These are phyloP conservation scores for Cryphonectria nitschkei DNA, from an alignment of 2,329 filamentous ascomycete genomes.

Conservation along the genomic window DNA sequence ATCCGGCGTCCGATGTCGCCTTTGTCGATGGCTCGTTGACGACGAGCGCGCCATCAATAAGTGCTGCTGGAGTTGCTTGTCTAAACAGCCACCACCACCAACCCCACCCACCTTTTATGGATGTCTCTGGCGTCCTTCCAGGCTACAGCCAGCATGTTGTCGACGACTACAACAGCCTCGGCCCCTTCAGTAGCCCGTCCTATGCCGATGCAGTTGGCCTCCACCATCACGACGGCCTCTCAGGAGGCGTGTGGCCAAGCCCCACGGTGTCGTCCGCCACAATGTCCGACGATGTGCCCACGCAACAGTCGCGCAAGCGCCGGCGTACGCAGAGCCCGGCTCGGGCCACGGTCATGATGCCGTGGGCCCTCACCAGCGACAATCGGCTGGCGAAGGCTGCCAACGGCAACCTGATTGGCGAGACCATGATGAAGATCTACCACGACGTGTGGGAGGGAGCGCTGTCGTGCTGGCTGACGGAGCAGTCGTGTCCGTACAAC, in stretches of 20 bases:
- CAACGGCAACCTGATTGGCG: slow-evolving; percentile 45
- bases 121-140: slow-evolving; percentile 4
- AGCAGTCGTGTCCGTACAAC: slow-evolving; percentile 56
- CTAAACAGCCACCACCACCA: slow-evolving; percentile 6
- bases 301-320: slow-evolving; percentile 18
- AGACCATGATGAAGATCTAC: slow-evolving; percentile 52
- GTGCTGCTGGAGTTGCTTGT: not conserved
- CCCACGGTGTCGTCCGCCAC: slow-evolving; percentile 5
- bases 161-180: slow-evolving; percentile 21
- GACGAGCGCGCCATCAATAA: slow-evolving; percentile 4
- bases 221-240: slow-evolving; percentile 1
- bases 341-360: not conserved
- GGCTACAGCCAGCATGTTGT: slow-evolving; percentile 11
- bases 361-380: slow-evolving; percentile 14
- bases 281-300: not conserved
- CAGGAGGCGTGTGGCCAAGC: slow-evolving; percentile 16
- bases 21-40: slow-evolving; percentile 13
- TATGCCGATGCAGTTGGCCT: slow-evolving; percentile 1
- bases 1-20: not conserved
- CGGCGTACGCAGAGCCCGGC: slow-evolving; percentile 18
- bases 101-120: slow-evolving; percentile 8
- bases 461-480: slow-evolving; percentile 57
- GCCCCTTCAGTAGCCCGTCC: not conserved
- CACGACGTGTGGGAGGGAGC: slow-evolving; percentile 59
- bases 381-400: slow-evolving; percentile 34